Evolutionary conservation across 1,284 basidiomycete genomes (phyloP).

Genomic region (Taiwanofungus camphoratus): DNA sequence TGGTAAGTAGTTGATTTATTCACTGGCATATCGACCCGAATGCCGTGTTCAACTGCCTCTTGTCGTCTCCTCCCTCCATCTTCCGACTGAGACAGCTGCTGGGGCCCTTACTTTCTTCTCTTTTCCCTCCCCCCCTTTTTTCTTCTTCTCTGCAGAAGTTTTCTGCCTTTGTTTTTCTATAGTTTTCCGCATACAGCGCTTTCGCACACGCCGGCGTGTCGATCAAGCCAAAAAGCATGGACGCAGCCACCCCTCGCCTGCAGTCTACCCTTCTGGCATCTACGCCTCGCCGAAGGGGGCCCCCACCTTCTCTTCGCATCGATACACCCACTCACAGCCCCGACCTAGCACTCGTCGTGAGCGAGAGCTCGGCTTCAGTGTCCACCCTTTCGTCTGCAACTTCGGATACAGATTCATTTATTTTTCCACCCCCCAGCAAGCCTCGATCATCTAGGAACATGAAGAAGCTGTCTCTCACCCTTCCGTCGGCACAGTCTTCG

Average conservation of each 20-base stretch:
- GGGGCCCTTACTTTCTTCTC: slow-evolving; percentile 13
- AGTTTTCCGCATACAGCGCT: slow-evolving; percentile 18
- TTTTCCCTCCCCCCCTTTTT: slow-evolving; percentile 14
- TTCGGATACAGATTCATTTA: slow-evolving; percentile 45
- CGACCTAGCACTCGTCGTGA: slow-evolving; percentile 43
- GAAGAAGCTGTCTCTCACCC: slow-evolving; percentile 68
- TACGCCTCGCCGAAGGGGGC: slow-evolving; percentile 46
- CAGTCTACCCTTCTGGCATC: slow-evolving; percentile 22
- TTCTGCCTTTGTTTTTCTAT: slow-evolving; percentile 25
- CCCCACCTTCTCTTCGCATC: slow-evolving; percentile 55
- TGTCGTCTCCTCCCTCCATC: slow-evolving; percentile 11
- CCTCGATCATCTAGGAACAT: slow-evolving; percentile 54
- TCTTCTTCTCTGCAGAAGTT: slow-evolving; percentile 23
- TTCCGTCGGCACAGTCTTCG: slow-evolving; percentile 58
- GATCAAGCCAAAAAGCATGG: slow-evolving; percentile 29
- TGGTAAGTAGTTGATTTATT: too few relatives aligned
- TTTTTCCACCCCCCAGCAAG: slow-evolving; percentile 37
- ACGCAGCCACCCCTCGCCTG: slow-evolving; percentile 30
- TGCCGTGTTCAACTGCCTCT: slow-evolving; percentile 8
- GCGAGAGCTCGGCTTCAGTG: slow-evolving; percentile 39
- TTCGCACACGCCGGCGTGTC: slow-evolving; percentile 45
- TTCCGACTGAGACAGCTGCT: slow-evolving; percentile 16
- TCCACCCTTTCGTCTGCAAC: slow-evolving; percentile 48
- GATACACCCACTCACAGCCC: slow-evolving; percentile 43
- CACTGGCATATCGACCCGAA: slow-evolving; percentile 2